Percentiles rank a stretch among this genome's conserved stretches.
These are phyloP conservation scores for Gossypium herbaceum DNA, from an alignment of 345 rosid species.

Conservation along the genomic window DNA sequence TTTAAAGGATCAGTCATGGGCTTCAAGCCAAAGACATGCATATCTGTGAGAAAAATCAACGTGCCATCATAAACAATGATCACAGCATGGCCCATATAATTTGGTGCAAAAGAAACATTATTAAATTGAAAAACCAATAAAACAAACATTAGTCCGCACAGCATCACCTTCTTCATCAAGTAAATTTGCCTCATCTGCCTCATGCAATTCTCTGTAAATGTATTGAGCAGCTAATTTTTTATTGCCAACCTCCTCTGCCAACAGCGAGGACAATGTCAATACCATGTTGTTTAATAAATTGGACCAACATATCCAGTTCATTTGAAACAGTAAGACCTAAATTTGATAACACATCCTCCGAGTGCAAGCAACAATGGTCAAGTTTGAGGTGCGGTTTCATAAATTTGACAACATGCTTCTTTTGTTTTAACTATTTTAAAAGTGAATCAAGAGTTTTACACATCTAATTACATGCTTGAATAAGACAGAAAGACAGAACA, in stretches of 20 bases:
- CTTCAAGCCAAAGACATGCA: conserved; percentile 59
- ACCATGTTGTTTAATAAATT: neutral
- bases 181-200: conserved; percentile 59
- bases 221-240: conserved; percentile 36
- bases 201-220: conserved; percentile 39
- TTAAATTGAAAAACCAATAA: conserved; percentile 10
- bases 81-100: neutral
- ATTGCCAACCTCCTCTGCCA: conserved; percentile 39
- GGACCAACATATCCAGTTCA: neutral
- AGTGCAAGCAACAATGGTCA: neutral
- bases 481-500: neutral
- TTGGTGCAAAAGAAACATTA: conserved; percentile 4
- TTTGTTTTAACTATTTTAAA: neutral
- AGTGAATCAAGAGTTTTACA: conserved; percentile 1
- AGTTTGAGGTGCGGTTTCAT: neutral
- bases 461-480: neutral
- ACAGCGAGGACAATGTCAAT: conserved; percentile 4
- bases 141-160: neutral
- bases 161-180: conserved; percentile 62
- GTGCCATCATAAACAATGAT: conserved; percentile 19
- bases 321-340: conserved; percentile 1
- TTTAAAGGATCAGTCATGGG: conserved; percentile 59
- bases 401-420: neutral
- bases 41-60: conserved; percentile 37
- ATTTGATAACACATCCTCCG: neutral